Evolutionary conservation across 179 eudicot species (phyloP).

Genomic region (Drosera spatulata): DNA sequence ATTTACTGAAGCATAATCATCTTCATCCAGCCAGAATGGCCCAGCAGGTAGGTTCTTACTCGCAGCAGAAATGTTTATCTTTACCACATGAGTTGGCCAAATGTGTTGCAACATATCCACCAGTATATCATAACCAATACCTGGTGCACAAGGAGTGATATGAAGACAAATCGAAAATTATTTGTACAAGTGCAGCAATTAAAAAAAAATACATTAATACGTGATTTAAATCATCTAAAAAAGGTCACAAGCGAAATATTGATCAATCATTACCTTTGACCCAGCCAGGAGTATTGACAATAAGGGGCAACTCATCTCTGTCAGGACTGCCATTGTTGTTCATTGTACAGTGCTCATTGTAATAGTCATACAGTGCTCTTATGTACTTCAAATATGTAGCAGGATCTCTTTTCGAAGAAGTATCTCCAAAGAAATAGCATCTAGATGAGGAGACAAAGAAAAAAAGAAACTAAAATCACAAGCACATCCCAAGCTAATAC

Average conservation of each 20-base stretch:
- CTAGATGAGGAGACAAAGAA: constrained; percentile 19
- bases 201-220: no score
- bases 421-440: constrained; percentile 89
- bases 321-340: constrained; percentile 22
- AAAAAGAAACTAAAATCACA: background rate
- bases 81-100: constrained; percentile 69
- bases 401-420: constrained; percentile 76
- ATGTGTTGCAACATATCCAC: constrained; percentile 65
- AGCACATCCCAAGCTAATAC: no score
- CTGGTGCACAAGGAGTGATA: constrained; percentile 28
- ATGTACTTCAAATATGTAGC: constrained; percentile 41
- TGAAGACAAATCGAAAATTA: background rate
- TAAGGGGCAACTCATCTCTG: constrained; percentile 46
- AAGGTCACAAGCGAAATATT: background rate
- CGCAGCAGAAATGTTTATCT: constrained; percentile 54
- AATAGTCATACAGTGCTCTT: constrained; percentile 46
- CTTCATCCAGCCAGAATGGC: constrained; percentile 57
- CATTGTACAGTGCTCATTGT: constrained; percentile 23
- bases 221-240: background rate
- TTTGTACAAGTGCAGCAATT: no score
- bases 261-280: constrained; percentile 54
- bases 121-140: constrained; percentile 64
- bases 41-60: constrained; percentile 74
- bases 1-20: constrained; percentile 20
- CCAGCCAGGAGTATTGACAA: constrained; percentile 89